Conservation (phyloP, 23 red algal genomes). For the Chondrus crispus region DNA sequence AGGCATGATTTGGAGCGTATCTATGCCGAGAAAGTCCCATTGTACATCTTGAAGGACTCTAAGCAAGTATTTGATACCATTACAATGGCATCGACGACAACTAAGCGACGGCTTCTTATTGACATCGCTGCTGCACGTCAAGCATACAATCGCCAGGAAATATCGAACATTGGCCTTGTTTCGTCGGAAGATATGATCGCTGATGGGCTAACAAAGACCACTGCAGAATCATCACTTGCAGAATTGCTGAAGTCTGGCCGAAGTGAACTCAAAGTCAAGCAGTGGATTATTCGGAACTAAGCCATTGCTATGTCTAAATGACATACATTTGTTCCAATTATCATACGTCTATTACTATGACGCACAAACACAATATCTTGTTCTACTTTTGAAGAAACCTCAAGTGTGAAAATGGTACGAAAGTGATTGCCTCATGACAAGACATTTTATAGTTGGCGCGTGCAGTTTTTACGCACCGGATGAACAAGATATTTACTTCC, state of each 20-base stretch:
- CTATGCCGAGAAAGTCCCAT: neutral
- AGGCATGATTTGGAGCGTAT: neutral
- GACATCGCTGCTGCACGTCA: neutral
- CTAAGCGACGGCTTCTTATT: constrained; percentile 12
- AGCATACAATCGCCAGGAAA: neutral
- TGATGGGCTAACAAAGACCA: constrained; percentile 1
- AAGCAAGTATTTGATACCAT: constrained; percentile 5
- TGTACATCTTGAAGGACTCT: neutral
- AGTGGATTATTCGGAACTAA: neutral
- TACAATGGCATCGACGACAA: neutral
- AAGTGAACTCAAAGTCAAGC: neutral
- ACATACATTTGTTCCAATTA: no score
- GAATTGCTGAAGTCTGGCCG: neutral
- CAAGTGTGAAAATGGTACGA: no score
- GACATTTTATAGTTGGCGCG: no score
- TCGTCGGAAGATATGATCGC: neutral
- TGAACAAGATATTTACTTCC: no score
- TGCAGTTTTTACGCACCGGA: no score
- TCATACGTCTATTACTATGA: no score
- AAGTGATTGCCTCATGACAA: no score
- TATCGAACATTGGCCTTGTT: neutral
- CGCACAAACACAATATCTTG: no score
- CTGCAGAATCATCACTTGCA: neutral
- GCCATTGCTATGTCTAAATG: no score
- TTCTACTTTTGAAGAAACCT: no score